Base-by-base conservation (phyloP, 345 rosid genomes). In the Syzygium oleosum region DNA sequence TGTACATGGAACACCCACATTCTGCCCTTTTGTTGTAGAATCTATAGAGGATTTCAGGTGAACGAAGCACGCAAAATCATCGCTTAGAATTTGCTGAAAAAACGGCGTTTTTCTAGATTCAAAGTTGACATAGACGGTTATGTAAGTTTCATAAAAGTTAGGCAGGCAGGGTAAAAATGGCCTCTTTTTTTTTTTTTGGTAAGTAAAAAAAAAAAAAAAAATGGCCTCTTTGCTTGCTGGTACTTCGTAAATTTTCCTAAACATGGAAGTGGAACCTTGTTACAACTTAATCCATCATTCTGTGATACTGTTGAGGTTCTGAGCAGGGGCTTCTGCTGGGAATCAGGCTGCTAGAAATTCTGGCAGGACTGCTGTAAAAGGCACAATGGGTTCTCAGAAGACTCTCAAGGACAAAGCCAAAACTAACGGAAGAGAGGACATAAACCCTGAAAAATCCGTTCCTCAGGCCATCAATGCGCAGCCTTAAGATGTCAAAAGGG, bases 301-400 rank as follows among this genome's bases (percentile, higher is more conserved):
- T 79, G 46, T 52, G 46, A 84, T 68, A 87, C 85, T 51, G 61
- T 58, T 59, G 85, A 86, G 87, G 59, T 85, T 80, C 84, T 53
- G 84, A 51, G 84, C 91, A 91, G 95, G 93, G 15, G 91, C 90
- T 54, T 84, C 87, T n/a, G 83, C 88, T 21, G 91, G 91, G 59
- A 85, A 88, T 56, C 92, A 89, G 88, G 54, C 90, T 23, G 86
- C 90, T 56, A 91, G 93, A 91, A 84, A 77, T 87, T 90, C 88
- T 6, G 86, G 85, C 41, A 89, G 92, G 90, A 80, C 89, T 61
- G 90, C 88, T 38, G 88, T 87, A 23, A 93, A 90, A 89, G 91
- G 85, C 58, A 88, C 91, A 14, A 90, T 92, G 1, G 87, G 90
- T 78, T 87, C 92, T 56, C 90, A 90, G 80, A 92, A 90, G 89